Percentiles rank a stretch among this genome's conserved stretches.
phyloP scores from a whole-genome alignment of 169 alveolate genomes.

The Ichthyophthirius multifiliis region DNA sequence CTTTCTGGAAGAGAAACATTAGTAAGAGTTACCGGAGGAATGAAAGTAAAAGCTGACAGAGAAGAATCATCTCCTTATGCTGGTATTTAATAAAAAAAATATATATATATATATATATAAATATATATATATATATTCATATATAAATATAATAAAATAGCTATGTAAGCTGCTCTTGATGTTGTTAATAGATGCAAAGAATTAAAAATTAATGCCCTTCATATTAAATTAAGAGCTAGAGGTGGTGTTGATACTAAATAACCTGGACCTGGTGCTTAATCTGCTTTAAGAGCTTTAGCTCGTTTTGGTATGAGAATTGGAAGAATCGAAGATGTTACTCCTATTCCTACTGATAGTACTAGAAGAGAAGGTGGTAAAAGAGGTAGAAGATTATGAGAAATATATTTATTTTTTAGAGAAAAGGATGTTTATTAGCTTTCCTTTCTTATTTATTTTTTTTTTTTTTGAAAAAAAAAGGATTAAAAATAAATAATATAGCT shows the following conservation, averaged over 20 bases:
- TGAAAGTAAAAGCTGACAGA: slow-evolving; percentile 99
- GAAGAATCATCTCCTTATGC: slow-evolving; percentile 99
- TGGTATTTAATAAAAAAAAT: slow-evolving; percentile 20
- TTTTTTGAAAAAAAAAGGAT: no score
- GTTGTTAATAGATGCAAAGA: slow-evolving; percentile 96
- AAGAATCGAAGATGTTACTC: slow-evolving; percentile 99
- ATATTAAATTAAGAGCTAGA: slow-evolving; percentile 97
- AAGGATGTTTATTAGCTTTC: no score
- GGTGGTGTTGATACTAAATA: slow-evolving; percentile 96
- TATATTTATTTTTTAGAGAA: no score
- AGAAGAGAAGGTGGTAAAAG: slow-evolving; percentile 99
- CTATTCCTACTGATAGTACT: slow-evolving; percentile 99
- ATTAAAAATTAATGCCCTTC: slow-evolving; percentile 98
- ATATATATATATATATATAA: neutral
- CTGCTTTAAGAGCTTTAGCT: slow-evolving; percentile 99
- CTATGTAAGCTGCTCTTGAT: slow-evolving; percentile 99
- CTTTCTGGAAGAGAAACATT: slow-evolving; percentile 99
- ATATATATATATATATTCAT: neutral
- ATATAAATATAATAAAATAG: no score
- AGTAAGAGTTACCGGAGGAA: slow-evolving; percentile 99
- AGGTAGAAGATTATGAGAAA: slow-evolving; percentile 99
- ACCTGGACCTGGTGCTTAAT: slow-evolving; percentile 99
- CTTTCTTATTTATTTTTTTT: no score
- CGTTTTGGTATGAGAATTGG: slow-evolving; percentile 99
- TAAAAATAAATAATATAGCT: no score